A percentile compares a stretch with the other conserved stretches of the same genome.
Evolutionary conservation across 345 rosid genomes (phyloP).

Genomic region (Abelmoschus esculentus): DNA sequence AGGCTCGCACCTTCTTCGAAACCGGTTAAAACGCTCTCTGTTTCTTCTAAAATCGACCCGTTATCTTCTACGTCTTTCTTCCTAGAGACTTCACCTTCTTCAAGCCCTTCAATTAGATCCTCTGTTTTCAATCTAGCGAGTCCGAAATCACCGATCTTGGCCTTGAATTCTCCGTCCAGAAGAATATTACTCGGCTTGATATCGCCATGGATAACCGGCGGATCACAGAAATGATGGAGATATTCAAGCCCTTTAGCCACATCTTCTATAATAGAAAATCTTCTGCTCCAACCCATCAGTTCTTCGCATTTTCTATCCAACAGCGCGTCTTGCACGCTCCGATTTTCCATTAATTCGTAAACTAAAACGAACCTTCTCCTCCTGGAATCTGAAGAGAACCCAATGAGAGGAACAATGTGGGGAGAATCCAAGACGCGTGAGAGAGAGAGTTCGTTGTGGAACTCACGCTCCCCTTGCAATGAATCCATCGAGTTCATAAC

Average conservation of each 20-base stretch:
- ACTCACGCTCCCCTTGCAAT: background rate
- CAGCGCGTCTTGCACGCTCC: background rate
- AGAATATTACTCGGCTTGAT: background rate
- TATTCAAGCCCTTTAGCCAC: background rate
- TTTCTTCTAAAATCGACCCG: slow-evolving; percentile 64
- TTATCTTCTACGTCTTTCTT: slow-evolving; percentile 39
- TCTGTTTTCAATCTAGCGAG: slow-evolving; percentile 56
- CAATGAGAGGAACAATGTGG: background rate
- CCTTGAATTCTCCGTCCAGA: background rate
- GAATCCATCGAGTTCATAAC: background rate
- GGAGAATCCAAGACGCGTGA: background rate
- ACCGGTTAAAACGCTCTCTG: slow-evolving; percentile 43
- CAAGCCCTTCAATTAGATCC: slow-evolving; percentile 28
- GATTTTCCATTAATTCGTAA: background rate
- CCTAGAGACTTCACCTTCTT: slow-evolving; percentile 23
- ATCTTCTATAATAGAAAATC: background rate
- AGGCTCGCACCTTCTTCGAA: slow-evolving; percentile 33
- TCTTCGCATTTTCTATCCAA: background rate
- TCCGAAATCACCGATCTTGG: background rate
- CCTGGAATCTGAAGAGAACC: background rate
- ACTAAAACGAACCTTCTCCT: background rate
- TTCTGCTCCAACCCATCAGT: background rate
- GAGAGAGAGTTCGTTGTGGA: background rate
- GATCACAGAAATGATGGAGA: background rate
- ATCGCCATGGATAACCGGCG: background rate